Conservation (phyloP, 2,329 filamentous ascomycete species). For the Fusarium citri region DNA sequence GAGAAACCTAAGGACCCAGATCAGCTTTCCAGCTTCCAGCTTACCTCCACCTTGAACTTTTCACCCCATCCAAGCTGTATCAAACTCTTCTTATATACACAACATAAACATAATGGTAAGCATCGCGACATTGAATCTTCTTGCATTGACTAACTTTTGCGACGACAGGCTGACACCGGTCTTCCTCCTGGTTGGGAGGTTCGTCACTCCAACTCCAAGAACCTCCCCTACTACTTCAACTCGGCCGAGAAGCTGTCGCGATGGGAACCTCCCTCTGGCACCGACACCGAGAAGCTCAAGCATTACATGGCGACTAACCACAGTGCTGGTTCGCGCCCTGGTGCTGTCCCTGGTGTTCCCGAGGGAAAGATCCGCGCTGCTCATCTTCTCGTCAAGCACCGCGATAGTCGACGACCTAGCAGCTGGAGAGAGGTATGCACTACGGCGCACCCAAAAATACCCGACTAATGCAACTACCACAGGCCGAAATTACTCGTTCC, state of each 20-base stretch:
- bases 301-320: conserved; percentile 92
- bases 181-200: conserved; percentile 93
- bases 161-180: conserved; percentile 75
- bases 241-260: conserved; percentile 84
- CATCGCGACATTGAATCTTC: not conserved
- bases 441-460: not conserved
- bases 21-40: conserved; percentile 39
- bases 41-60: conserved; percentile 24
- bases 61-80: not conserved
- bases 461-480: conserved; percentile 9
- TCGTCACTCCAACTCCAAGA: conserved; percentile 97
- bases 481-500: conserved; percentile 83
- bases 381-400: conserved; percentile 94
- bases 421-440: conserved; percentile 83
- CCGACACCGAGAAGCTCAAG: conserved; percentile 93
- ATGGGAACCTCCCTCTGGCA: conserved; percentile 92
- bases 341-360: conserved; percentile 56
- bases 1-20: not conserved
- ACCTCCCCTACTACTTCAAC: conserved; percentile 99
- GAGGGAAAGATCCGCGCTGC: conserved; percentile 92
- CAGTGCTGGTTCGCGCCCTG: conserved; percentile 63
- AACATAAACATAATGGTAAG: conserved; percentile 33
- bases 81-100: not conserved
- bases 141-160: conserved; percentile 10
- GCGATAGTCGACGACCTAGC: conserved; percentile 84